Evolutionary conservation across 352 stramenopile genomes (phyloP).

Genomic region (Globisporangium nunn): DNA sequence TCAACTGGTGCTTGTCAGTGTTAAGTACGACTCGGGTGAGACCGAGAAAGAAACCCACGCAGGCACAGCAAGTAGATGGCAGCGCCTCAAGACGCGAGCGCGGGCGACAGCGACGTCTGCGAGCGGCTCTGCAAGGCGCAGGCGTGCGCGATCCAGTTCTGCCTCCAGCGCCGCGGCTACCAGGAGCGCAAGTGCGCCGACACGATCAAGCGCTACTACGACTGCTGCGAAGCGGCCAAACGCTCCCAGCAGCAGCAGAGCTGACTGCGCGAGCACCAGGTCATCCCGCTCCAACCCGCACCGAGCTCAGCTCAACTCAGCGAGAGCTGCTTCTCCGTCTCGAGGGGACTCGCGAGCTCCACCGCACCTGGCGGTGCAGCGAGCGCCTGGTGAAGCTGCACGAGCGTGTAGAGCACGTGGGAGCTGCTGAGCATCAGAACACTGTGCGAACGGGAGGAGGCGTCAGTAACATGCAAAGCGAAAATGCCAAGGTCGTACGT

Average conservation of each 20-base stretch:
- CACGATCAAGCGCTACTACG: slow-evolving; percentile 63
- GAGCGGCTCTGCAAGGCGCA: slow-evolving; percentile 62
- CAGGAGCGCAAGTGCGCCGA: slow-evolving; percentile 61
- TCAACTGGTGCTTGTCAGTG: no score
- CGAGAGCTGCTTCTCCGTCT: not conserved
- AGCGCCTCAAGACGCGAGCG: not conserved
- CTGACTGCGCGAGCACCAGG: not conserved
- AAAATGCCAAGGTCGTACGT: no score
- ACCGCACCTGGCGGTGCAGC: not conserved
- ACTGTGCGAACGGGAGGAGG: slow-evolving; percentile 11
- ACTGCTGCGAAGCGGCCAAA: slow-evolving; percentile 56
- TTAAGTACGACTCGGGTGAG: no score
- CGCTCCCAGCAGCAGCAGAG: slow-evolving; percentile 14
- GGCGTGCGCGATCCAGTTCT: slow-evolving; percentile 79
- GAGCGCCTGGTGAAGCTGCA: slow-evolving; percentile 23
- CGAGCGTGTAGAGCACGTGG: slow-evolving; percentile 34
- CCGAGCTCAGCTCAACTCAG: not conserved
- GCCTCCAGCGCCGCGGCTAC: slow-evolving; percentile 64
- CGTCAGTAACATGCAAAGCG: not conserved
- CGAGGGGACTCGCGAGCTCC: no score
- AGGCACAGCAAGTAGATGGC: not conserved
- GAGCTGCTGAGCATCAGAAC: slow-evolving; percentile 37
- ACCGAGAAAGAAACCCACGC: not conserved
- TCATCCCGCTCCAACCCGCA: no score
- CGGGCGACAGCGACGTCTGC: slow-evolving; percentile 20